Evolutionary conservation across 1,284 basidiomycete genomes (phyloP).

Genomic region (Cryptococcus wingfieldii): DNA sequence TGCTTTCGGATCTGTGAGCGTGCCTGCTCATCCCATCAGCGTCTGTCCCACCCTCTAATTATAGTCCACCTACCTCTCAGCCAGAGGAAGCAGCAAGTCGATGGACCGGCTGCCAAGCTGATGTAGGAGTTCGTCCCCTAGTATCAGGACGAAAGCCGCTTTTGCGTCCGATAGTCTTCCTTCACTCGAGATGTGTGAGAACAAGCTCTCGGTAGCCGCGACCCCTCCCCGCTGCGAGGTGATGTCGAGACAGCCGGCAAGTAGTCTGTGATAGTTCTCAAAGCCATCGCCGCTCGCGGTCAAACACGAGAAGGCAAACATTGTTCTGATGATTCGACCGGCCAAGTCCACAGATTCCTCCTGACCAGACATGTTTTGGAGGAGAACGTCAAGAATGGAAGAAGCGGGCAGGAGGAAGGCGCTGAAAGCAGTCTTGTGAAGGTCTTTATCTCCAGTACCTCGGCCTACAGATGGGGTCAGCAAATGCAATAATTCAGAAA

Average conservation of each 20-base stretch:
- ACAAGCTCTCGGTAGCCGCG: constrained; percentile 2
- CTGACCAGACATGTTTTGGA: background rate
- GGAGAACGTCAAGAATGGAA: constrained; percentile 22
- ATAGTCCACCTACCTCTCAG: constrained; percentile 21
- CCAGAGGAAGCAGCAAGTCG: constrained; percentile 20
- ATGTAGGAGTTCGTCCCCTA: constrained; percentile 30
- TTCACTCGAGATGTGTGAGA: background rate
- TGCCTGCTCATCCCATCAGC: constrained; percentile 15
- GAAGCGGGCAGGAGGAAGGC: constrained; percentile 20
- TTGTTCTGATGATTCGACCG: constrained; percentile 13
- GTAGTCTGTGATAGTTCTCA: constrained; percentile 25
- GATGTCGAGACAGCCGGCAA: constrained; percentile 35
- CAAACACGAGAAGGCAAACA: constrained; percentile 22
- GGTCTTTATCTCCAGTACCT: constrained; percentile 11
- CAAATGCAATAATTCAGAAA: background rate
- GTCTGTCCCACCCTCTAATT: background rate
- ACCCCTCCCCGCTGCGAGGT: constrained; percentile 15
- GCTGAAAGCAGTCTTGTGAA: constrained; percentile 22
- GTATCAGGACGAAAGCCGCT: constrained; percentile 21
- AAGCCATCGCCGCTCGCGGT: constrained; percentile 13
- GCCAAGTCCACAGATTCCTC: constrained; percentile 8
- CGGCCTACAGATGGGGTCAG: background rate
- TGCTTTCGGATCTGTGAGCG: constrained; percentile 17
- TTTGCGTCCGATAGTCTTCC: constrained; percentile 5
- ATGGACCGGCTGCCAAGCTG: constrained; percentile 20